Evolutionary conservation across 2,329 filamentous ascomycete genomes (phyloP).

Genomic region (Pestalotiopsis sp.): DNA sequence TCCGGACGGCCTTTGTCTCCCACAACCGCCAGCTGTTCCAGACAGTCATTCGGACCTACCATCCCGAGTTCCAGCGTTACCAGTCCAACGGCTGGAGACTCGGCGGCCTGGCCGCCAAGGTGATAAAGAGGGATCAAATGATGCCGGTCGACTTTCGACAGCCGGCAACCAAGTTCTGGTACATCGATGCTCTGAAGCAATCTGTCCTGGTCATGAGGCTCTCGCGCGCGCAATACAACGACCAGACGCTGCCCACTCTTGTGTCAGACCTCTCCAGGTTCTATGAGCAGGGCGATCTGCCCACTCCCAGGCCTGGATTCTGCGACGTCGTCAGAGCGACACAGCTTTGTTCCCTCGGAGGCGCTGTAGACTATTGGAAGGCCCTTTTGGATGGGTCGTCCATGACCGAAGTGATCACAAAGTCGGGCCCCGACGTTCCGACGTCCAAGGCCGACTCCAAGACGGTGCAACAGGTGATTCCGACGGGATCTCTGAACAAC

Average conservation of each 20-base stretch:
- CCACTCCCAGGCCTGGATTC: conserved; percentile 41
- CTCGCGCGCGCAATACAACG: conserved; percentile 50
- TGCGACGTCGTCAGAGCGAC: conserved; percentile 47
- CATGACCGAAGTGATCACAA: conserved; percentile 47
- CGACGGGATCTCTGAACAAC: conserved; percentile 40
- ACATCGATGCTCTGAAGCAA: conserved; percentile 47
- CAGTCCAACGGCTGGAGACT: conserved; percentile 42
- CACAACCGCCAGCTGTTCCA: conserved; percentile 49
- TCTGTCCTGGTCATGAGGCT: conserved; percentile 48
- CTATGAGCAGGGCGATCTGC: conserved; percentile 37
- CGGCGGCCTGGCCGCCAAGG: conserved; percentile 36
- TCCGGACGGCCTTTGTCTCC: conserved; percentile 54
- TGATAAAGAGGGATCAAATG: conserved; percentile 43
- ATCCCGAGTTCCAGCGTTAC: conserved; percentile 43
- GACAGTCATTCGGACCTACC: conserved; percentile 43
- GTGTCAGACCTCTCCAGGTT: conserved; percentile 49
- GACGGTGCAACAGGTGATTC: conserved; percentile 39
- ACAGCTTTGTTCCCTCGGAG: conserved; percentile 34
- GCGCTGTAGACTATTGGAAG: conserved; percentile 46
- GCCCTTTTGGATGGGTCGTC: conserved; percentile 42
- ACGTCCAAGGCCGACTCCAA: conserved; percentile 33
- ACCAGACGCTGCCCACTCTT: conserved; percentile 43
- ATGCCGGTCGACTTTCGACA: conserved; percentile 38
- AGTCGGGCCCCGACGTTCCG: conserved; percentile 39
- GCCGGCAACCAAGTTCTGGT: conserved; percentile 50